Percentiles rank a stretch among this genome's conserved stretches.
These are phyloP conservation scores for Mortierella antarctica DNA, from an alignment of 192 early-diverging fungal genomes.

Conservation along the genomic window DNA sequence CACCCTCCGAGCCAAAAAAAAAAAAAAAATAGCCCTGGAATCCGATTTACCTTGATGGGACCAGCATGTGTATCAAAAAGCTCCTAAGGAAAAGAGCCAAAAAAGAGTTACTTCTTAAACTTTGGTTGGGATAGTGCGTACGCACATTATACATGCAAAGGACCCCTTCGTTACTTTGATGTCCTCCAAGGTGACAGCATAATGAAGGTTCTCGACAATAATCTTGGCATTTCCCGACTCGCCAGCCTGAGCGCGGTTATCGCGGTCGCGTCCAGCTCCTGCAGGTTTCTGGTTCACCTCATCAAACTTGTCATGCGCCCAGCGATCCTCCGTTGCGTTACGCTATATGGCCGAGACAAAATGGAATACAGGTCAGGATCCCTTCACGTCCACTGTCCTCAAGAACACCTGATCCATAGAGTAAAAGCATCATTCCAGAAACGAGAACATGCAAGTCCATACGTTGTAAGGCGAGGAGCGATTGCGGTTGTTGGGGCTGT, in stretches of 20 bases:
- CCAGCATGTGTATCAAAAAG: constrained; percentile 61
- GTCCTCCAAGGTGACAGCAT: constrained; percentile 68
- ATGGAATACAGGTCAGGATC: background rate
- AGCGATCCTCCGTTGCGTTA: constrained; percentile 36
- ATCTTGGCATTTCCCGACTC: constrained; percentile 40
- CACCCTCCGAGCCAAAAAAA: background rate
- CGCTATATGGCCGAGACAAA: constrained; percentile 19
- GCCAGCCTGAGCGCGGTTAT: constrained; percentile 3
- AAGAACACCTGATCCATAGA: background rate
- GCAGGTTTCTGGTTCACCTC: constrained; percentile 16
- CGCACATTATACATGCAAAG: background rate
- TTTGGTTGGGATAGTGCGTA: background rate
- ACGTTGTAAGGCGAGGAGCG: constrained; percentile 44
- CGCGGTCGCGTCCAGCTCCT: constrained; percentile 7
- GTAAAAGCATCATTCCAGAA: background rate
- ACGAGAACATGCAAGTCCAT: background rate
- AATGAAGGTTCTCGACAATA: constrained; percentile 65
- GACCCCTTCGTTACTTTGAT: constrained; percentile 61
- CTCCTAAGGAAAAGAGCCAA: constrained; percentile 42
- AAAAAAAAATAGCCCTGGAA: background rate
- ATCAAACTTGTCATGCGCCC: constrained; percentile 61
- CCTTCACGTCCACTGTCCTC: background rate
- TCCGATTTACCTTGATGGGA: constrained; percentile 53
- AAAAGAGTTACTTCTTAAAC: background rate
- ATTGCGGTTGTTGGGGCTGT: constrained; percentile 37